Evolutionary conservation across 169 alveolate species (phyloP).

Genomic region (Prorocentrum cordatum): DNA sequence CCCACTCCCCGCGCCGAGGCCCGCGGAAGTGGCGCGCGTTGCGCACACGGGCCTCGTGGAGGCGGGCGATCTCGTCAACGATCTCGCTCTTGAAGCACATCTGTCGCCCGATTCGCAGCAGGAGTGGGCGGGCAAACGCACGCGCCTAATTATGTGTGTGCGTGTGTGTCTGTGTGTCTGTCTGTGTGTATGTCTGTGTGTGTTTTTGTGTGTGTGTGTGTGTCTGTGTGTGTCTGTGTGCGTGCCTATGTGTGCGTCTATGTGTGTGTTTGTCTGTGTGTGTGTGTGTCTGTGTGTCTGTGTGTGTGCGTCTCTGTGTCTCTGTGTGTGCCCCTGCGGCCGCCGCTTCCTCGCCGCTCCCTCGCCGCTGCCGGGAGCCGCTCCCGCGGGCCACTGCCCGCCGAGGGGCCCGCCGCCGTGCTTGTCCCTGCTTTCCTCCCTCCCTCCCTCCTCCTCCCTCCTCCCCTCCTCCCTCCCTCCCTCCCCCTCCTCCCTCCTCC

Average conservation of each 20-base stretch:
- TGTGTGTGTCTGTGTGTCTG: too few relatives aligned
- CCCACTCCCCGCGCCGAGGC: too few relatives aligned
- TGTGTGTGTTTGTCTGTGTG: too few relatives aligned
- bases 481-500: background rate
- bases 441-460: background rate
- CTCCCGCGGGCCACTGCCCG: background rate
- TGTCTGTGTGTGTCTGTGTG: too few relatives aligned
- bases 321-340: background rate
- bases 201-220: too few relatives aligned
- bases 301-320: too few relatives aligned
- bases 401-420: background rate
- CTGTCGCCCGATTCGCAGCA: too few relatives aligned
- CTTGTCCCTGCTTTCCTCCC: background rate
- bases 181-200: too few relatives aligned
- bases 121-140: too few relatives aligned
- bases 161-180: too few relatives aligned
- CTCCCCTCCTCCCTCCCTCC: background rate
- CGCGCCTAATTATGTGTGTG: too few relatives aligned
- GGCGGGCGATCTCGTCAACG: constrained; percentile 62
- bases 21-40: background rate
- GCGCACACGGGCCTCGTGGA: constrained; percentile 1
- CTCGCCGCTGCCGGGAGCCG: background rate
- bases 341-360: background rate
- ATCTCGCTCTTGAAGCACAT: constrained; percentile 68
- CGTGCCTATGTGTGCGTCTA: too few relatives aligned